phyloP scores from a whole-genome alignment of 305 asterid species.

The Fraxinus sp. region DNA sequence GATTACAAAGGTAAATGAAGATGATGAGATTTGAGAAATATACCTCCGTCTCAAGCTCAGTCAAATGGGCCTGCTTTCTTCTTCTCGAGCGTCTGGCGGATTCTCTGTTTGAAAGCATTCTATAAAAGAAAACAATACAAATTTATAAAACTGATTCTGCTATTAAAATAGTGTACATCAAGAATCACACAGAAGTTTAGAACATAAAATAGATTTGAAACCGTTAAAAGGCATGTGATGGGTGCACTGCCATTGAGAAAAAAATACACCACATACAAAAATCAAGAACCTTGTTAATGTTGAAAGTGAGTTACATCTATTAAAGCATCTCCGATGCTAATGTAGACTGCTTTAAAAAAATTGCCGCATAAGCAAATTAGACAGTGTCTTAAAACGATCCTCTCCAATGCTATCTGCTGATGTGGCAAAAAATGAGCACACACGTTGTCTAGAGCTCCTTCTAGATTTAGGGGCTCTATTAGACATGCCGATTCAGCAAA shows the following conservation, averaged over 20 bases:
- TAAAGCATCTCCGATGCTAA: not conserved
- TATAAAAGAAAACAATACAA: slow-evolving; percentile 33
- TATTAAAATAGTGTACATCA: not conserved
- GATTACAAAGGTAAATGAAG: slow-evolving; percentile 10
- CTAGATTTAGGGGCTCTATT: not conserved
- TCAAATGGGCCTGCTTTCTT: slow-evolving; percentile 95
- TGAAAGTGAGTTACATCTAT: not conserved
- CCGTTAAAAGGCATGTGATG: not conserved
- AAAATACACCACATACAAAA: not conserved
- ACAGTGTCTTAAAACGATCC: not conserved
- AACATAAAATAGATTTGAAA: not conserved
- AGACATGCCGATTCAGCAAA: not conserved
- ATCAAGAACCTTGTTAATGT: not conserved
- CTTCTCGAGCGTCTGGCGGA: slow-evolving; percentile 98
- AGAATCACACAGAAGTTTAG: not conserved
- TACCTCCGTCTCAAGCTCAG: slow-evolving; percentile 97
- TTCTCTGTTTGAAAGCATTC: slow-evolving; percentile 99
- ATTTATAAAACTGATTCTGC: not conserved
- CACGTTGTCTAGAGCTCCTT: not conserved
- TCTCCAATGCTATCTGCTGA: not conserved
- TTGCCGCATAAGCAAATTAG: not conserved
- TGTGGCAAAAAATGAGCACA: not conserved
- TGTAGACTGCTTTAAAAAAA: not conserved
- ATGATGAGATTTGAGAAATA: slow-evolving; percentile 13
- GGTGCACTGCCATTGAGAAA: not conserved